Conservation (phyloP, 148 eudicot genomes). For the Nyssa sinensis region DNA sequence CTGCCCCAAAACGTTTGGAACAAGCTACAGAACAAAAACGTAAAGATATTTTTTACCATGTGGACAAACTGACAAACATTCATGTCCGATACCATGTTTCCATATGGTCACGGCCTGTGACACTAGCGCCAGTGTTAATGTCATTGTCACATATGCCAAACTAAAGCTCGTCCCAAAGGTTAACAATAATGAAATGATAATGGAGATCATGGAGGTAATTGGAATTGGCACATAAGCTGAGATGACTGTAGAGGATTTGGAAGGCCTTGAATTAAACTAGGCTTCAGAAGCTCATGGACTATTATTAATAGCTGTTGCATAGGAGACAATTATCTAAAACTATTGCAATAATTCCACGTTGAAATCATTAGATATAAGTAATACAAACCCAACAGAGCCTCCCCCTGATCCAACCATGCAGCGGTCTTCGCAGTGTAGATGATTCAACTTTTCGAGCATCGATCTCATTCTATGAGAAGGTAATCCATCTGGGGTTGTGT, state of each 20-base stretch:
- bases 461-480: slow-evolving; percentile 57
- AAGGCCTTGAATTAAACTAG: background rate
- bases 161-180: too few species aligned
- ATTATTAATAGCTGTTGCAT: background rate
- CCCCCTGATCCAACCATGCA: slow-evolving; percentile 97
- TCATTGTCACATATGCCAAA: background rate
- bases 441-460: slow-evolving; percentile 71
- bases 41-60: background rate
- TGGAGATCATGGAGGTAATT: too few species aligned
- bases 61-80: background rate
- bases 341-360: background rate
- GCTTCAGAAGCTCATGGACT: background rate
- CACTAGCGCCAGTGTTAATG: background rate
- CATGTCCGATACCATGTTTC: background rate
- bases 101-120: background rate
- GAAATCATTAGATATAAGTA: slow-evolving; percentile 15
- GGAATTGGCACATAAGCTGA: too few species aligned
- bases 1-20: background rate
- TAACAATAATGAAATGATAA: too few species aligned
- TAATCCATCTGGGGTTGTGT: slow-evolving; percentile 76
- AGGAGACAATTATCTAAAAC: slow-evolving; percentile 1
- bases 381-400: slow-evolving; percentile 89
- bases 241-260: background rate
- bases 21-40: background rate
- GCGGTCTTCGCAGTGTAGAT: slow-evolving; percentile 68